phyloP scores from a whole-genome alignment of 169 alveolate species.

The Plasmodium vivax region DNA sequence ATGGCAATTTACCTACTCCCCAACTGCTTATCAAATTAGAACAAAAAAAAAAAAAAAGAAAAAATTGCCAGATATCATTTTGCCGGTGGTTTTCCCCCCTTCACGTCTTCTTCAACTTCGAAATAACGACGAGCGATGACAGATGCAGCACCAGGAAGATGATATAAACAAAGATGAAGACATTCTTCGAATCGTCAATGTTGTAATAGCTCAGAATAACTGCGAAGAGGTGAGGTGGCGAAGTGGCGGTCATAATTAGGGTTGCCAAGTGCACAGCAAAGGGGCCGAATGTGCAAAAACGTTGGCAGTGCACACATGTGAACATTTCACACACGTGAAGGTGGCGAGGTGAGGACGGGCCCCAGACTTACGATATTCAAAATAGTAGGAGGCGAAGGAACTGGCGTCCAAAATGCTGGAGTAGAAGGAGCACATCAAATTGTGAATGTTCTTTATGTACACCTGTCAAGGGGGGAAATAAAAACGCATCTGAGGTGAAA shows the following conservation, averaged over 20 bases:
- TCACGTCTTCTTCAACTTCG: conserved; percentile 52
- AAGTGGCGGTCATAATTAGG: neutral
- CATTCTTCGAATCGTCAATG: conserved; percentile 27
- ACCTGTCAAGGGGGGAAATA: conserved; percentile 26
- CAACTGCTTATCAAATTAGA: neutral
- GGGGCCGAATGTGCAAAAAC: neutral
- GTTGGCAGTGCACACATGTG: neutral
- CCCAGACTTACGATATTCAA: conserved; percentile 61
- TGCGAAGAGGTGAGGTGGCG: conserved; percentile 2
- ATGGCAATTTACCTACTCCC: neutral
- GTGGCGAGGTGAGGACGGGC: neutral
- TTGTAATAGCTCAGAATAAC: conserved; percentile 66
- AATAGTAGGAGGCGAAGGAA: conserved; percentile 67
- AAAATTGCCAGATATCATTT: neutral
- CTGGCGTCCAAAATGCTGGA: conserved; percentile 73
- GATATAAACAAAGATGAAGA: conserved; percentile 14
- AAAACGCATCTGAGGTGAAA: neutral
- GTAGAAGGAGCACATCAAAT: conserved; percentile 75
- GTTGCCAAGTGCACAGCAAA: neutral
- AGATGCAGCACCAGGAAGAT: conserved; percentile 54
- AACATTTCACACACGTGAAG: neutral
- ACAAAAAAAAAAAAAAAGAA: conserved; percentile 26
- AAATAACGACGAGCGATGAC: conserved; percentile 47
- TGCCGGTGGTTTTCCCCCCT: neutral
- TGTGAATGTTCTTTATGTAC: conserved; percentile 72